Evolutionary conservation across 2,329 filamentous ascomycete species (phyloP), one percentile per base, ranked within the genome.

Genomic region (Epichloe sp.): DNA sequence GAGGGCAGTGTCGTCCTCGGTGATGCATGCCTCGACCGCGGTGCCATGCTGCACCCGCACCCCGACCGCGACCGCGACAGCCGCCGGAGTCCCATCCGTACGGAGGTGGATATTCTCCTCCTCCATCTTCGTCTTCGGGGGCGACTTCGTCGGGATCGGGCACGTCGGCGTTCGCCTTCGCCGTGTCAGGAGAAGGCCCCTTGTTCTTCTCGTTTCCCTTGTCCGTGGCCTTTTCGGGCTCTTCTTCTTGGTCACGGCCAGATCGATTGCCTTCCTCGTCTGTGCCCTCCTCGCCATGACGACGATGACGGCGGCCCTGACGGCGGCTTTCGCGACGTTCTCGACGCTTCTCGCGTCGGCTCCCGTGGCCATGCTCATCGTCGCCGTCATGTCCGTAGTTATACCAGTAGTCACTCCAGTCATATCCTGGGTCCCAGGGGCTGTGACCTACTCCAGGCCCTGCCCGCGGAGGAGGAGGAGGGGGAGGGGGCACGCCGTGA

Each of bases 161-260:
- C 14, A 57, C 57, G 19, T 62, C 57, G 1, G 60, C 60, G 35
- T 57, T 56, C 56, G 26, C 26, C 26, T 31, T 31, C 0, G 60
- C 51, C 47, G 65, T 68, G 21, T 68, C 67, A 5, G 68, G 59
- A 17, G 66, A 63, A 43, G 59, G 59, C 58, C n/a, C 63, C 58
- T 63, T 68, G 44, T 68, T 65, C 17, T 62, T 58, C 21, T 63
- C 62, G 58, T 62, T 68, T 45, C 67, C 66, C 17, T 60, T 58
- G 43, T 62, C 56, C 47, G 53, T 48, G 21, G 56, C 52, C 44
- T 52, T 53, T n/a, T 60, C 55, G 31, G 59, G 58, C 2, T 64
- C 62, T 31, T 40, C 19, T 21, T 21, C 41, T 31, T 11, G 26
- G 15, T 34, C 37, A 21, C 19, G 23, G 4, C 36, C 47, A 21